phyloP scores from a whole-genome alignment of 345 rosid genomes.

The Arabidopsis suecica region DNA sequence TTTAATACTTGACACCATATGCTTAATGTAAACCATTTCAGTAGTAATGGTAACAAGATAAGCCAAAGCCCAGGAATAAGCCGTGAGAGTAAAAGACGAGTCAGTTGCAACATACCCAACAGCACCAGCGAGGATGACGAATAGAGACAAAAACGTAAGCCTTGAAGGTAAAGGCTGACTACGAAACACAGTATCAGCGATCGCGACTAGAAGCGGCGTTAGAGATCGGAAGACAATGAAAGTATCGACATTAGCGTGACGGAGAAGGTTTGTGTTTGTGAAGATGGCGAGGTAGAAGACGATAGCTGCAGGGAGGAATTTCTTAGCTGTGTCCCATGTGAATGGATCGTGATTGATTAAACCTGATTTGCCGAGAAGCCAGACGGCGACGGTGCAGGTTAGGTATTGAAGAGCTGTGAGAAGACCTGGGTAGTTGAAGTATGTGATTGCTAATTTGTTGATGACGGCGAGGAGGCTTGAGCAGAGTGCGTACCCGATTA shows the following conservation, averaged over 20 bases:
- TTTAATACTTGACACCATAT: conserved; percentile 91
- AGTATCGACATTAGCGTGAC: conserved; percentile 97
- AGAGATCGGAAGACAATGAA: conserved; percentile 92
- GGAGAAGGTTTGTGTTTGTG: conserved; percentile 94
- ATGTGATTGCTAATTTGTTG: conserved; percentile 92
- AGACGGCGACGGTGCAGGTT: conserved; percentile 80
- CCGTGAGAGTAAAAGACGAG: conserved; percentile 82
- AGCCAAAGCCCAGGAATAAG: conserved; percentile 94
- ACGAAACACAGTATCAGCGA: conserved; percentile 84
- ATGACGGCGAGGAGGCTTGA: conserved; percentile 99
- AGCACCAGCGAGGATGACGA: conserved; percentile 84
- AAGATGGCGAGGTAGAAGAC: conserved; percentile 95
- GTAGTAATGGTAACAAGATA: conserved; percentile 87
- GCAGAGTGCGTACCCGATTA: conserved; percentile 89
- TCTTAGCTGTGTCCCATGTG: conserved; percentile 83
- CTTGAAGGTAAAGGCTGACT: conserved; percentile 85
- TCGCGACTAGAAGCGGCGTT: conserved; percentile 92
- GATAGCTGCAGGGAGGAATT: conserved; percentile 87
- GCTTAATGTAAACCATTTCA: conserved; percentile 98
- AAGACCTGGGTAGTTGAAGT: conserved; percentile 85
- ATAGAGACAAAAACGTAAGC: conserved; percentile 67
- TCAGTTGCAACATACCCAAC: conserved; percentile 95
- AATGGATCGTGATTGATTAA: conserved; percentile 85
- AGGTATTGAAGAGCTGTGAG: conserved; percentile 92
- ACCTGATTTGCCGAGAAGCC: conserved; percentile 79